phyloP scores from a whole-genome alignment of 192 early-diverging fungal genomes.

The Coemansia sp. region DNA sequence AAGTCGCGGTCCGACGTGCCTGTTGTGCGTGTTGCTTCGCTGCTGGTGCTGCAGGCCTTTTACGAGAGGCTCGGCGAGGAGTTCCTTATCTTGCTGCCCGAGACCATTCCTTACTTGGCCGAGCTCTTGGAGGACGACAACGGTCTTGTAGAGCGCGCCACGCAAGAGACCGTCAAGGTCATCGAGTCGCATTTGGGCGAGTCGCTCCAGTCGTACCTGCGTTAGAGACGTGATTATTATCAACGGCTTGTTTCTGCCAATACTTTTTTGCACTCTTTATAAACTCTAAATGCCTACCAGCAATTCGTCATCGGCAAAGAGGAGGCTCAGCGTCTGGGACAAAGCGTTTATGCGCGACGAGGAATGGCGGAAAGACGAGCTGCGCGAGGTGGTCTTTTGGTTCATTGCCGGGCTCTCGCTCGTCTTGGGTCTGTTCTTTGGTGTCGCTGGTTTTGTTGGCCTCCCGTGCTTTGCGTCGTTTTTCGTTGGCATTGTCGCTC shows the following conservation, averaged over 20 bases:
- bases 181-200: constrained; percentile 93
- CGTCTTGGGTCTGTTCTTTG: constrained; percentile 19
- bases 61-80: constrained; percentile 91
- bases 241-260: background rate
- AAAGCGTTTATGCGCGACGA: constrained; percentile 40
- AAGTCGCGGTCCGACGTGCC: constrained; percentile 72
- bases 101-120: constrained; percentile 91
- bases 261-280: background rate
- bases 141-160: constrained; percentile 72
- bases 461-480: constrained; percentile 28
- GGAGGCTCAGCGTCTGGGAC: constrained; percentile 27
- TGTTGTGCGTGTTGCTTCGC: constrained; percentile 66
- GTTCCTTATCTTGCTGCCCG: constrained; percentile 84
- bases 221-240: constrained; percentile 38
- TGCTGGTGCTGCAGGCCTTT: constrained; percentile 72
- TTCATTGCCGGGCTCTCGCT: constrained; percentile 27
- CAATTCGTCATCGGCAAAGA: background rate
- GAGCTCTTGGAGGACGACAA: constrained; percentile 96
- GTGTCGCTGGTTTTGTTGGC: constrained; percentile 27
- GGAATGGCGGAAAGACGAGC: constrained; percentile 48
- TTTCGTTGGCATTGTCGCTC: constrained; percentile 24
- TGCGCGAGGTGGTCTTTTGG: constrained; percentile 43
- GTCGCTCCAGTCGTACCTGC: constrained; percentile 79
- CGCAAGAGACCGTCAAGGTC: constrained; percentile 75
- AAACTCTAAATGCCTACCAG: too few species aligned